Base-by-base conservation (phyloP, 164 flowering plant species). In the Vitis rupestris region DNA sequence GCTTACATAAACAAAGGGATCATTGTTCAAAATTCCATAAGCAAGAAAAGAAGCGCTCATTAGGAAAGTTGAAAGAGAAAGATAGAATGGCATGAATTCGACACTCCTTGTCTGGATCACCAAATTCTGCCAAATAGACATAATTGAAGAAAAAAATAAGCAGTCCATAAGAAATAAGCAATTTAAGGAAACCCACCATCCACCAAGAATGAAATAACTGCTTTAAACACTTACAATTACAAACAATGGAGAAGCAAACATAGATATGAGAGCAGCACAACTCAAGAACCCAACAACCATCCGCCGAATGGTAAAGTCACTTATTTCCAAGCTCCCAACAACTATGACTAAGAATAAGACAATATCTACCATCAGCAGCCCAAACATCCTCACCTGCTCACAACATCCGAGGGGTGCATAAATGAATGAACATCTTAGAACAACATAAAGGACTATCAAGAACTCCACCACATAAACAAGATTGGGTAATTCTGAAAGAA, bases 21-120 rank as follows among this genome's bases (percentile, higher is more conserved):
- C 90, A 17, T 4, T 13, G 63, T 82, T 87, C 13, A 87, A 71
- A 58, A 87, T 19, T 59, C 91, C 93, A 62, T 87, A 87, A 1
- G 76, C 55, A 19, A 81, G 77, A 76, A 87, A 87, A 0, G 88
- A 80, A 8, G 76, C 54, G 78, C 93, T 89, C 91, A 87, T 84
- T 75, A 85, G 63, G 74, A 87, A 83, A 49, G 86, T 81, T 1
- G 88, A 85, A 13, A 87, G 82, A 29, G 91, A 89, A 48, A 87
- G 86, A 72, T 76, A 84, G 74, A 87, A 89, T 53, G 91, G 93
- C 93, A 89, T 89, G 78, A 65, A 89, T 61, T 89, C 89, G 12
- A 89, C 87, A 65, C 91, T 89, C 61, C 69, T 80, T 44, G 88
- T 85, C 50, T 65, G 73, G 23, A 87, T 82, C 66, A 89, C 91